Evolutionary conservation across 139 green algal species (phyloP).

Genomic region (Chlorokybus atmophyticus): DNA sequence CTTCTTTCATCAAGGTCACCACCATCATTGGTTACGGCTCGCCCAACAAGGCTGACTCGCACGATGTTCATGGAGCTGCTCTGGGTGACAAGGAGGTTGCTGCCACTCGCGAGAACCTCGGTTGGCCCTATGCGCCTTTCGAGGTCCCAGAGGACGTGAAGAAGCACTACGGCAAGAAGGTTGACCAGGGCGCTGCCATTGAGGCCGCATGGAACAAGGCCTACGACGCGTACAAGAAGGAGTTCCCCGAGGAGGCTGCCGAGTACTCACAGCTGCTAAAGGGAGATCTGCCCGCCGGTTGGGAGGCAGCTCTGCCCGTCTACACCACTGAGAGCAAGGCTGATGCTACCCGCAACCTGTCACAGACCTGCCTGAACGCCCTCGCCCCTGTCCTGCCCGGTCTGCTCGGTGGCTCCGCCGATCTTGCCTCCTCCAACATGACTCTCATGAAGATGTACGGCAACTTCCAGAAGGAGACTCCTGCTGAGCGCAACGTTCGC

Average conservation of each 20-base stretch:
- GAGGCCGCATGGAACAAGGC: constrained; percentile 66
- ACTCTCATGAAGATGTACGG: constrained; percentile 96
- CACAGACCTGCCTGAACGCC: constrained; percentile 84
- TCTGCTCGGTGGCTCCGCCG: constrained; percentile 86
- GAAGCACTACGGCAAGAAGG: too few relatives aligned
- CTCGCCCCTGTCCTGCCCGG: constrained; percentile 78
- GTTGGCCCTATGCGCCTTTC: constrained; percentile 83
- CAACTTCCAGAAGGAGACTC: constrained; percentile 93
- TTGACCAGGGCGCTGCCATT: constrained; percentile 33
- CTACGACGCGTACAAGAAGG: constrained; percentile 43
- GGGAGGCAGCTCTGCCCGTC: constrained; percentile 73
- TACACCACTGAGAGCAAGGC: constrained; percentile 82
- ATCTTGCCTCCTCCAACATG: constrained; percentile 97
- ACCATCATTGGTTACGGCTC: constrained; percentile 98
- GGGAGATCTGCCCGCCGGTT: constrained; percentile 67
- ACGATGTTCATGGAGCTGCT: constrained; percentile 91
- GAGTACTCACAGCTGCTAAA: constrained; percentile 72
- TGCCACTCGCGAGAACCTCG: constrained; percentile 84
- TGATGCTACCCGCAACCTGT: constrained; percentile 89
- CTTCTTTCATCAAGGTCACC: constrained; percentile 75
- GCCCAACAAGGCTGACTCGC: constrained; percentile 94
- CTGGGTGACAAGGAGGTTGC: constrained; percentile 86
- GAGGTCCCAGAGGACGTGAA: constrained; percentile 75
- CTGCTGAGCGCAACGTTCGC: constrained; percentile 87
- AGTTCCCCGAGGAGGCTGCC: constrained; percentile 64